phyloP scores from a whole-genome alignment of 75 land plant species.

The Gnetum montanum region DNA sequence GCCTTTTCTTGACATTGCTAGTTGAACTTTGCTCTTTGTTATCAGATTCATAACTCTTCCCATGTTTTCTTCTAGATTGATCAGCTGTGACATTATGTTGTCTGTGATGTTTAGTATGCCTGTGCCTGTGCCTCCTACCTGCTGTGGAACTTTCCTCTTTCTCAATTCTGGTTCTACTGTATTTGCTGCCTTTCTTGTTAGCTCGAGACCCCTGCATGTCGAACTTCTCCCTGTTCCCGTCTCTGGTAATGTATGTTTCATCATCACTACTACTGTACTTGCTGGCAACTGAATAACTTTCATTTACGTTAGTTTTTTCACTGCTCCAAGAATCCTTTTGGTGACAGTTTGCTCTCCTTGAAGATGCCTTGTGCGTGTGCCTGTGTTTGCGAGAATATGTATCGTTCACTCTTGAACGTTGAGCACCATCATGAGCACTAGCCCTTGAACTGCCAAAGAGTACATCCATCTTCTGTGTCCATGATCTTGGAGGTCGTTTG shows the following conservation, averaged over 20 bases:
- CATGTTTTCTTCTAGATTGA: too few species aligned
- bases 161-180: neutral
- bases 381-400: constrained; percentile 5
- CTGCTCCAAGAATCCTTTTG: constrained; percentile 1
- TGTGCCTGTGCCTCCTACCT: neutral
- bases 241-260: too few species aligned
- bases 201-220: too few species aligned
- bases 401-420: constrained; percentile 9
- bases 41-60: too few species aligned
- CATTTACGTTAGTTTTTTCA: constrained; percentile 1
- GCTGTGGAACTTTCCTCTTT: neutral
- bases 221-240: too few species aligned
- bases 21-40: too few species aligned
- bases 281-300: neutral
- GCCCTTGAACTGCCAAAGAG: constrained; percentile 58
- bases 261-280: neutral
- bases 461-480: constrained; percentile 64
- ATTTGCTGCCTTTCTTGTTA: neutral
- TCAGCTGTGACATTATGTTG: neutral
- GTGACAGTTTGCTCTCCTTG: constrained; percentile 12
- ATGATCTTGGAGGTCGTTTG: constrained; percentile 68
- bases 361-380: constrained; percentile 13
- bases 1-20: too few species aligned
- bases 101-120: too few species aligned
- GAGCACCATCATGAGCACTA: constrained; percentile 14